Evolutionary conservation across 2,329 filamentous ascomycete species (phyloP).

Genomic region (Tolypocladium tundrense): DNA sequence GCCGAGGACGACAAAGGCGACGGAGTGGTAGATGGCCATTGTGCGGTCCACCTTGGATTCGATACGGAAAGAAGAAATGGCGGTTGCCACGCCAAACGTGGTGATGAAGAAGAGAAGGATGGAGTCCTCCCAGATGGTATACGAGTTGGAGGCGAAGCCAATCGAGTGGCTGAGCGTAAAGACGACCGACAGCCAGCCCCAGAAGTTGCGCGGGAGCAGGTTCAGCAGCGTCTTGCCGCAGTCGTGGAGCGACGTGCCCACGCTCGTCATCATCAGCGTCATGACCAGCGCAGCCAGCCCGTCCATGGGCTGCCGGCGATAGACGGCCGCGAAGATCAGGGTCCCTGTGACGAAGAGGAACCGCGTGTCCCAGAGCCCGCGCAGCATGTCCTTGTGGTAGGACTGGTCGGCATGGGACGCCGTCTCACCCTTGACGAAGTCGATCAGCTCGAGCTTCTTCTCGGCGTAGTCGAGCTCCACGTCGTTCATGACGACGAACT

Average conservation of each 20-base stretch:
- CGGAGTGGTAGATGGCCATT: slow-evolving; percentile 73
- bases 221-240: slow-evolving; percentile 34
- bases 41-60: slow-evolving; percentile 56
- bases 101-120: slow-evolving; percentile 86
- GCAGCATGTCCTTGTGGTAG: slow-evolving; percentile 21
- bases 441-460: slow-evolving; percentile 41
- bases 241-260: slow-evolving; percentile 30
- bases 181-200: slow-evolving; percentile 77
- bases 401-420: slow-evolving; percentile 29
- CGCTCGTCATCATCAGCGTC: slow-evolving; percentile 28
- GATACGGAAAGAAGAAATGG: slow-evolving; percentile 66
- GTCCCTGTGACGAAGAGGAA: slow-evolving; percentile 20
- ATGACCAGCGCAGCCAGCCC: slow-evolving; percentile 28
- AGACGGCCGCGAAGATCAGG: slow-evolving; percentile 18
- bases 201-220: slow-evolving; percentile 62
- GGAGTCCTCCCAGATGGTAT: slow-evolving; percentile 97
- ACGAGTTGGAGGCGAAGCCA: slow-evolving; percentile 95
- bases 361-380: slow-evolving; percentile 24
- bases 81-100: slow-evolving; percentile 72
- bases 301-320: slow-evolving; percentile 20
- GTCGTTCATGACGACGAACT: slow-evolving; percentile 42
- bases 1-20: slow-evolving; percentile 70
- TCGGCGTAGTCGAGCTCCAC: slow-evolving; percentile 50
- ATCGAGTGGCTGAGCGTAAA: slow-evolving; percentile 82
- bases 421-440: slow-evolving; percentile 20